These are phyloP conservation scores for Agapanthus africanus DNA, from an alignment of 106 monocot genomes.

Conservation along the genomic window DNA sequence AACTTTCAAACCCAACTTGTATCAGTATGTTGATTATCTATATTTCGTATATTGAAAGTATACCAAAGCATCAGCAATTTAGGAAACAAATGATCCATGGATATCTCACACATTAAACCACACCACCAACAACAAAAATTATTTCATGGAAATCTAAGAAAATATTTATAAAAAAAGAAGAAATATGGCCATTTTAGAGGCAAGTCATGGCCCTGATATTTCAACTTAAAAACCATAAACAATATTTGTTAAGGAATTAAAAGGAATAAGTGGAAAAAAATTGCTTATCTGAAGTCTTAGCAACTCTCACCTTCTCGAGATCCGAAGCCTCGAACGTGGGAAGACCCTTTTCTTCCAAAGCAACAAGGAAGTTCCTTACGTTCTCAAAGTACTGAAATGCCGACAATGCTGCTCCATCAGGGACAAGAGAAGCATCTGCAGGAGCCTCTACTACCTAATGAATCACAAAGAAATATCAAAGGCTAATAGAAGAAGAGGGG, in stretches of 20 bases:
- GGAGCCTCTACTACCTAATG: constrained; percentile 13
- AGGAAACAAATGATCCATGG: too few relatives aligned
- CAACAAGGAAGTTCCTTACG: constrained; percentile 42
- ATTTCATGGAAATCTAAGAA: too few relatives aligned
- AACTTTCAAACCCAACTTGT: too few relatives aligned
- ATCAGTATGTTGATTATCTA: too few relatives aligned
- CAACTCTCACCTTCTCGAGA: constrained; percentile 28
- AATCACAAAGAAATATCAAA: not conserved
- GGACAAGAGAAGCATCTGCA: not conserved
- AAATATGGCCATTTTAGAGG: too few relatives aligned
- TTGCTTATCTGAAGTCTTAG: not conserved
- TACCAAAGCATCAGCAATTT: too few relatives aligned
- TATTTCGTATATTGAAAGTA: too few relatives aligned
- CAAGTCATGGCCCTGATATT: too few relatives aligned
- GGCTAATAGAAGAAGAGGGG: not conserved
- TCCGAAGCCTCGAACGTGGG: constrained; percentile 34
- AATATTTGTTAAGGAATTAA: not conserved
- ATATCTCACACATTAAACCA: too few relatives aligned
- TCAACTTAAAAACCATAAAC: too few relatives aligned
- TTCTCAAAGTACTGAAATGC: constrained; percentile 57
- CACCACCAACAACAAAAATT: too few relatives aligned
- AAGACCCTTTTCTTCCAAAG: constrained; percentile 24
- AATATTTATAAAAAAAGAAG: too few relatives aligned
- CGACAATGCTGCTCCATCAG: constrained; percentile 36
- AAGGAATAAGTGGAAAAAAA: not conserved